Evolutionary conservation across 345 rosid species (phyloP).

Genomic region (Melaleuca alternifolia): DNA sequence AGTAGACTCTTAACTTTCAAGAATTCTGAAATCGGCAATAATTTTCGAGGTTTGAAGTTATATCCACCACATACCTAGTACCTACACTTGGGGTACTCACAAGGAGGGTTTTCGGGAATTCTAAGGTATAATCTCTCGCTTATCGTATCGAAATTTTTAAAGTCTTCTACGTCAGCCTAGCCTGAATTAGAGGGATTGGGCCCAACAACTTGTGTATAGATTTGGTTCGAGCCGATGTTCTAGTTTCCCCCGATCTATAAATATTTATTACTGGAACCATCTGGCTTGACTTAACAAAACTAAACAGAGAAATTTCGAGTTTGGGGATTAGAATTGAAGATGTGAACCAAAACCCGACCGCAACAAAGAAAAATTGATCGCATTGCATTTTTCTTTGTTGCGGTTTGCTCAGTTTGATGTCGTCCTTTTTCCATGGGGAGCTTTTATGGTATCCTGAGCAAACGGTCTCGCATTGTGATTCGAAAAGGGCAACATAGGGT

Average conservation of each 20-base stretch:
- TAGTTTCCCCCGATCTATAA: background rate
- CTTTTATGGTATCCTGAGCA: background rate
- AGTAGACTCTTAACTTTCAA: background rate
- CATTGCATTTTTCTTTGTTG: too few species aligned
- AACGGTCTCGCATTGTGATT: background rate
- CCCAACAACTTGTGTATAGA: background rate
- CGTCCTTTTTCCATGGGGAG: background rate
- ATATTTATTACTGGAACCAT: background rate
- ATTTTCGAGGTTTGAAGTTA: background rate
- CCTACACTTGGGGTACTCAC: background rate
- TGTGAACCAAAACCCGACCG: fast-evolving
- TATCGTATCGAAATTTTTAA: background rate
- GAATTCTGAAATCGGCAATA: background rate
- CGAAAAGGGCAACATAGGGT: background rate
- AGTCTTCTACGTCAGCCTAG: background rate
- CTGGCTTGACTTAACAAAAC: background rate
- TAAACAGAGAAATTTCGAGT: background rate
- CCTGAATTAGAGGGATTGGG: background rate
- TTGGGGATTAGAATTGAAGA: background rate
- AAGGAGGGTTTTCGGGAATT: background rate
- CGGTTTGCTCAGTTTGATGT: too few species aligned
- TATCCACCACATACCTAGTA: background rate
- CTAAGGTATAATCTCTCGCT: background rate
- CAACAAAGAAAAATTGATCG: background rate
- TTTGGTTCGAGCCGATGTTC: background rate